phyloP scores from a whole-genome alignment of 495 filamentous ascomycete genomes.

The Aspergillus homomorphus region DNA sequence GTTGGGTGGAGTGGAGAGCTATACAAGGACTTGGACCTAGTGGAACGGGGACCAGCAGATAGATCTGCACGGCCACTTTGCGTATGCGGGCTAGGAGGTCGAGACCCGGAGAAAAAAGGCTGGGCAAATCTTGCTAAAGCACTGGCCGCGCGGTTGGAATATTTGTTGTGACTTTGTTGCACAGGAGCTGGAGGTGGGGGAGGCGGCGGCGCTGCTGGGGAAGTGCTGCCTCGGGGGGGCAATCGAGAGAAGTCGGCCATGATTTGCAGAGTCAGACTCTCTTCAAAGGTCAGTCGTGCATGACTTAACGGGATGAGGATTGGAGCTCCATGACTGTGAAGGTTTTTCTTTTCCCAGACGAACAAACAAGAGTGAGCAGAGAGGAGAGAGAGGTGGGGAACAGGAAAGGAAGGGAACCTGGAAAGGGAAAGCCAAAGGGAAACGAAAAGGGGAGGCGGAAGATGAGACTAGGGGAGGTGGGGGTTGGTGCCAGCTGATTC shows the following conservation, averaged over 20 bases:
- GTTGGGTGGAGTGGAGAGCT: conserved; percentile 11
- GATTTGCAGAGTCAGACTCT: conserved; percentile 8
- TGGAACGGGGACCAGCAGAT: conserved; percentile 32
- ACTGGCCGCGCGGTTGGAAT: conserved; percentile 50
- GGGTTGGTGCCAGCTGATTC: neutral
- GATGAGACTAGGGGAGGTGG: neutral
- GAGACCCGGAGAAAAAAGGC: conserved; percentile 53
- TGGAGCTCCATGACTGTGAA: conserved; percentile 7
- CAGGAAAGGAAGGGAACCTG: conserved; percentile 4
- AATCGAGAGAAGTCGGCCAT: conserved; percentile 36
- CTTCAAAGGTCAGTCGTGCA: conserved; percentile 13
- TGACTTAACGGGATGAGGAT: conserved; percentile 6
- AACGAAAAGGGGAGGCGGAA: conserved; percentile 7
- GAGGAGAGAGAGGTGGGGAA: conserved; percentile 6
- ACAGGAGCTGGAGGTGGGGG: conserved; percentile 52
- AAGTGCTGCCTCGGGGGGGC: conserved; percentile 10
- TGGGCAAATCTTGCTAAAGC: conserved; percentile 57
- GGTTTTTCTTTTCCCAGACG: neutral
- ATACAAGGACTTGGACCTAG: conserved; percentile 42
- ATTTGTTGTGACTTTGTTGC: conserved; percentile 41
- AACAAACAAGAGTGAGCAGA: conserved; percentile 11
- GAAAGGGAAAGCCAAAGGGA: conserved; percentile 7
- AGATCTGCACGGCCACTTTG: conserved; percentile 28
- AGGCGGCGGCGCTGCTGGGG: conserved; percentile 37
- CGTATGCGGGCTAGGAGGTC: conserved; percentile 52